Evolutionary conservation across 176 grass and related monocot species (phyloP).

Genomic region (Leersia perrieri): DNA sequence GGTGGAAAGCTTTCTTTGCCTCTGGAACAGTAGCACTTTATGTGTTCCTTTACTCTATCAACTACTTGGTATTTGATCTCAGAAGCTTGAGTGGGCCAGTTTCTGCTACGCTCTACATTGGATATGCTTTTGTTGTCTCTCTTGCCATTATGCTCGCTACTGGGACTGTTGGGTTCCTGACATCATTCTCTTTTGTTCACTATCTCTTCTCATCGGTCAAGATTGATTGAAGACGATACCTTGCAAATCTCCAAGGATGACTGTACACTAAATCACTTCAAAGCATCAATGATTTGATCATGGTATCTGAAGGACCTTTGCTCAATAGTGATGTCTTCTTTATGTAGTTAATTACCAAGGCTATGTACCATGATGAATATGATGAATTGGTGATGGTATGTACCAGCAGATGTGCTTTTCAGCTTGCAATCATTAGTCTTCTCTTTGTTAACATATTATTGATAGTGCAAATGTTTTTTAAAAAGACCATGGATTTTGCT

Average conservation of each 20-base stretch:
- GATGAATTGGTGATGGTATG: conserved; percentile 34
- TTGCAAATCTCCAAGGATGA: conserved; percentile 17
- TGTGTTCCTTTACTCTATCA: conserved; percentile 88
- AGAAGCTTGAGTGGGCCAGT: conserved; percentile 84
- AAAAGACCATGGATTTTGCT: not conserved
- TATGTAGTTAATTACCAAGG: conserved; percentile 43
- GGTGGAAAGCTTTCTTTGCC: conserved; percentile 92
- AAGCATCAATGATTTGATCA: conserved; percentile 27
- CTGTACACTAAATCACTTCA: not conserved
- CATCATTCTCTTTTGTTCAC: conserved; percentile 77
- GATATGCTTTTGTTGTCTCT: conserved; percentile 75
- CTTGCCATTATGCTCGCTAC: conserved; percentile 85
- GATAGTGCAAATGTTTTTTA: not conserved
- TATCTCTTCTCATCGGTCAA: conserved; percentile 90
- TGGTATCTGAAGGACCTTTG: conserved; percentile 16
- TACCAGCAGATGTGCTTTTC: conserved; percentile 23
- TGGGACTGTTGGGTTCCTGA: conserved; percentile 77
- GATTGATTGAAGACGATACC: conserved; percentile 61
- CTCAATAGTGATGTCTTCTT: conserved; percentile 11
- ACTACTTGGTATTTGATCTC: conserved; percentile 85
- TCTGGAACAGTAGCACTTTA: conserved; percentile 69
- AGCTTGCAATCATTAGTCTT: conserved; percentile 14
- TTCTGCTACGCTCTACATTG: conserved; percentile 77
- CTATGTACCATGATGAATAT: conserved; percentile 31
- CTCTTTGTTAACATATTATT: not conserved